phyloP scores from a whole-genome alignment of 164 flowering plant genomes.

The Vitis vinifera region DNA sequence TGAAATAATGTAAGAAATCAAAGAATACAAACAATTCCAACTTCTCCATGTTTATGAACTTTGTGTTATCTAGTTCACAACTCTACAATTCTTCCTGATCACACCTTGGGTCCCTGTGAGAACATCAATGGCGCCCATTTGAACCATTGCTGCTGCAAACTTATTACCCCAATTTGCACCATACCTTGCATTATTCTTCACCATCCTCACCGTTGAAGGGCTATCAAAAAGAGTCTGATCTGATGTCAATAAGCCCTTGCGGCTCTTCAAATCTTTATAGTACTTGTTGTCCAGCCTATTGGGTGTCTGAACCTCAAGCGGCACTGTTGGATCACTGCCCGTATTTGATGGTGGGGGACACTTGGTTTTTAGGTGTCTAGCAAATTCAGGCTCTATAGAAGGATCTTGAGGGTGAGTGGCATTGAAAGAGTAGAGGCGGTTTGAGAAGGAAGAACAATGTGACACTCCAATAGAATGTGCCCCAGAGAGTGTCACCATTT shows the following conservation, averaged over 20 bases:
- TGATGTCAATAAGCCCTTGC: constrained; percentile 21
- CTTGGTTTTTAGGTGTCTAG: constrained; percentile 12
- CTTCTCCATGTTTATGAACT: too few relatives aligned
- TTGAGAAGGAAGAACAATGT: constrained; percentile 33
- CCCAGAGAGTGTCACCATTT: constrained; percentile 45
- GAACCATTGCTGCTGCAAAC: constrained; percentile 36
- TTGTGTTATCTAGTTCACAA: constrained; percentile 17
- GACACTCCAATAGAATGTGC: constrained; percentile 42
- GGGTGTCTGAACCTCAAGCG: constrained; percentile 24
- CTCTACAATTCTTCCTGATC: constrained; percentile 32
- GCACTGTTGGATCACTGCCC: constrained; percentile 6
- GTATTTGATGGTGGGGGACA: constrained; percentile 16
- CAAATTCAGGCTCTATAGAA: constrained; percentile 22
- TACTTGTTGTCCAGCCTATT: constrained; percentile 31
- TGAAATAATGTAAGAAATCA: too few relatives aligned
- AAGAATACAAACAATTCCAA: too few relatives aligned
- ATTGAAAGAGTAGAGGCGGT: constrained; percentile 29
- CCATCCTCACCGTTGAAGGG: constrained; percentile 15
- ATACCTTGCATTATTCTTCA: constrained; percentile 17
- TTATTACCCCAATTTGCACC: constrained; percentile 19
- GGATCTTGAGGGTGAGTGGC: constrained; percentile 29
- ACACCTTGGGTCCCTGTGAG: constrained; percentile 31
- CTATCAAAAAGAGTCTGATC: constrained; percentile 27
- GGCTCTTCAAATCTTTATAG: constrained; percentile 17
- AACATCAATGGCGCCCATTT: constrained; percentile 36